Evolutionary conservation across 495 filamentous ascomycete genomes (phyloP).

Genomic region (Podospora fimiseda): DNA sequence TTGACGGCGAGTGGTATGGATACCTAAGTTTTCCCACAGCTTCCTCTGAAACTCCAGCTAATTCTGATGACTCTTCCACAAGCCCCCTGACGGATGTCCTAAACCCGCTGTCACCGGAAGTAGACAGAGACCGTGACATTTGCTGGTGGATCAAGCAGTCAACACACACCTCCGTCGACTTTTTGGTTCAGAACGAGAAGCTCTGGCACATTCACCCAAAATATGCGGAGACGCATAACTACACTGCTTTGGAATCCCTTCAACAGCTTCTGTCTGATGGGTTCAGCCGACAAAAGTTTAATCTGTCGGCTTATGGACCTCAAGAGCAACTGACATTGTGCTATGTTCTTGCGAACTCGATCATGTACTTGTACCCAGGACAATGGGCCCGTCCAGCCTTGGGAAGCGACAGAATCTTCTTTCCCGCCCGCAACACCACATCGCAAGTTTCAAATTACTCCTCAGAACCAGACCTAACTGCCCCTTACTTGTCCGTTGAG

Average conservation of each 20-base stretch:
- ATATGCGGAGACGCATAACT: neutral
- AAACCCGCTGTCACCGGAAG: neutral
- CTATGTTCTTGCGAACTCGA: neutral
- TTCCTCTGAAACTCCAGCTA: neutral
- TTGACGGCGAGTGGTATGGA: neutral
- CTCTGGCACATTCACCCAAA: neutral
- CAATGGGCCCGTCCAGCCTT: neutral
- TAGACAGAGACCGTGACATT: conserved; percentile 15
- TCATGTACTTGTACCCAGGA: neutral
- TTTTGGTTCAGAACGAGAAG: neutral
- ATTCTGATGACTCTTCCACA: too few relatives aligned
- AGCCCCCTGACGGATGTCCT: too few relatives aligned
- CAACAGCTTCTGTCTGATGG: neutral
- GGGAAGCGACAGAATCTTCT: neutral
- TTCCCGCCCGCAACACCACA: neutral
- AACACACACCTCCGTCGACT: neutral
- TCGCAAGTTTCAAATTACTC: too few relatives aligned
- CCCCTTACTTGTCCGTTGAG: neutral
- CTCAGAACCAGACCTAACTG: neutral
- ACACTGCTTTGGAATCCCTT: neutral
- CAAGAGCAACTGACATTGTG: neutral
- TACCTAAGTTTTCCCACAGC: neutral
- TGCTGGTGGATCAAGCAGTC: too few relatives aligned
- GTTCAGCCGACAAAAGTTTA: neutral
- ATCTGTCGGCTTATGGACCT: too few relatives aligned